phyloP scores from a whole-genome alignment of 139 green algal genomes.

The Picochlorum sp. region DNA sequence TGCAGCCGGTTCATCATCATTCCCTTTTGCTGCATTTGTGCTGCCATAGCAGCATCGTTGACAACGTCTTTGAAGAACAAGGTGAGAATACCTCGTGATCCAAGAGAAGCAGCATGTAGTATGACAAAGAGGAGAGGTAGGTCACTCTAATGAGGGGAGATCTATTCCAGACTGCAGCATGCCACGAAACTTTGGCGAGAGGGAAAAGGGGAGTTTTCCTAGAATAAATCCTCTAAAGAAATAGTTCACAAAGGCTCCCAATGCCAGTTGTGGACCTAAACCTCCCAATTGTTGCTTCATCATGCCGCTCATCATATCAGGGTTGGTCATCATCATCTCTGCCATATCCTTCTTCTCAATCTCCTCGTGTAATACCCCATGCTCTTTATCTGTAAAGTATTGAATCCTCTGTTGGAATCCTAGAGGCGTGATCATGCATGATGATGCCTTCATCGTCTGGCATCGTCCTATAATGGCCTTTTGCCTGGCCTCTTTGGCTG shows the following conservation, averaged over 20 bases:
- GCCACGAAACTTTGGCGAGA: slow-evolving; percentile 74
- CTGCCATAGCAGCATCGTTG: slow-evolving; percentile 72
- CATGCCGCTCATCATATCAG: slow-evolving; percentile 78
- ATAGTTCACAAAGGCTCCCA: slow-evolving; percentile 74
- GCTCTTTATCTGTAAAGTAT: slow-evolving; percentile 58
- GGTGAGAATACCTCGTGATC: slow-evolving; percentile 59
- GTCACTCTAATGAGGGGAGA: slow-evolving; percentile 73
- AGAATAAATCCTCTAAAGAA: slow-evolving; percentile 86
- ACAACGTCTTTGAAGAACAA: slow-evolving; percentile 78
- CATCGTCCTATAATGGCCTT: slow-evolving; percentile 52
- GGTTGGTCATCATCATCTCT: slow-evolving; percentile 80
- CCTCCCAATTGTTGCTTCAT: slow-evolving; percentile 80
- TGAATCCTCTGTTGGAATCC: slow-evolving; percentile 50
- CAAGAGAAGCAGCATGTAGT: slow-evolving; percentile 88
- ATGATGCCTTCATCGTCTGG: slow-evolving; percentile 37
- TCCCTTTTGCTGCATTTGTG: slow-evolving; percentile 50
- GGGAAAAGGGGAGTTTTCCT: slow-evolving; percentile 77
- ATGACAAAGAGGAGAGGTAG: slow-evolving; percentile 88
- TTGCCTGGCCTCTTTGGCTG: slow-evolving; percentile 41
- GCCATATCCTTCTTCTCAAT: slow-evolving; percentile 47
- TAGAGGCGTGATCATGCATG: slow-evolving; percentile 32
- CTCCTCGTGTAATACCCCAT: slow-evolving; percentile 56
- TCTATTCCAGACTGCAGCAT: slow-evolving; percentile 89
- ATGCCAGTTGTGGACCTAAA: slow-evolving; percentile 57
- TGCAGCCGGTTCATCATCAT: slow-evolving; percentile 38